Base-by-base conservation (phyloP, 2,329 filamentous ascomycete genomes). In the Rhynchosporium graminicola region DNA sequence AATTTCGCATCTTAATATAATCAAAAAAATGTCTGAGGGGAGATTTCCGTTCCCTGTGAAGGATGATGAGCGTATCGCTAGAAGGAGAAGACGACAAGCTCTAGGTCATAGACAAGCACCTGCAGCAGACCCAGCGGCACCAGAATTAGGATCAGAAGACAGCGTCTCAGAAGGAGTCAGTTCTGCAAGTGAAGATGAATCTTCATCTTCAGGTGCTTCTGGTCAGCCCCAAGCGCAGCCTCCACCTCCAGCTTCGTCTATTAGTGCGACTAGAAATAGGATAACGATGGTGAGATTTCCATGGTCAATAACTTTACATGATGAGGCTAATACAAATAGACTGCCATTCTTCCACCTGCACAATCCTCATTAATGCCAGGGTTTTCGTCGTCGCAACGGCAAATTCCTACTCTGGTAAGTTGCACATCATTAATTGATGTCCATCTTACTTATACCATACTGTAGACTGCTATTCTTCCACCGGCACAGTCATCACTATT, bases 101-200 rank as follows among this genome's bases (percentile, higher is more conserved):
- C 54, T 57, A 31, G 26, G 42, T 42, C 52, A 36, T 45, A 38
- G 47, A 31, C 47, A 57, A 57, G 54, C 51, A 54, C 51, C 51
- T 9, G 51, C 36, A 42, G 33, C 51, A 54, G 51, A 54, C 26
- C 38, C 51, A 10, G 51, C 51, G 40, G 51, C 51, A 20, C 38
- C 36, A 28, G 20, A 10, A 36, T 40, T 26, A 36, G 51, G 8
- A 54, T 54, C 20, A 36, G 38, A 42, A 26, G 51, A 40, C 48
- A 52, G 48, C 48, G n/a, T 50, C 28, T 15, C 47, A 29, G 47
- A 33, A 33, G 47, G 47, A n/a, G 36, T 50, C 15, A 29, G 36
- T n/a, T 50, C 47, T 20, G 50, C 38, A 36, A 54, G 51, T 54
- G 51, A 42, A 1, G 51, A 54, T 38, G 51, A 54, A 26, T 54